These are phyloP conservation scores for Onygenales sp. DNA, from an alignment of 2,329 filamentous ascomycete genomes.

Conservation along the genomic window DNA sequence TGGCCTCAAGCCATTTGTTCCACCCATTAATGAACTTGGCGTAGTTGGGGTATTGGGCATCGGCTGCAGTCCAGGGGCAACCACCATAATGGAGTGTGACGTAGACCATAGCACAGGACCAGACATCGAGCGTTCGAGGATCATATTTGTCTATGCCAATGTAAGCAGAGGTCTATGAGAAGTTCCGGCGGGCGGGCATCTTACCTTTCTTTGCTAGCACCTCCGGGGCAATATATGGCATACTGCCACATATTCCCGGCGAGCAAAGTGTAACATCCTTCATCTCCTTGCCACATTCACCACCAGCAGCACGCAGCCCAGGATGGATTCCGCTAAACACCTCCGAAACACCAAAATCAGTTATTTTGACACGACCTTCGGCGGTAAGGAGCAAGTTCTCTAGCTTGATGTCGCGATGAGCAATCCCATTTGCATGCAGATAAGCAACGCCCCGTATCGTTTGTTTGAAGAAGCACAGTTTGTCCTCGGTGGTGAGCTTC, in stretches of 20 bases:
- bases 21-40: conserved; percentile 57
- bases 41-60: conserved; percentile 50
- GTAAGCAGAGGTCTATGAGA: conserved; percentile 8
- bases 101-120: conserved; percentile 78
- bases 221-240: conserved; percentile 81
- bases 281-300: conserved; percentile 66
- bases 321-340: conserved; percentile 77
- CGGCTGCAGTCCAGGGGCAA: conserved; percentile 65
- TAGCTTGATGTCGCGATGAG: conserved; percentile 82
- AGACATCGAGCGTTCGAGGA: conserved; percentile 72
- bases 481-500: conserved; percentile 59
- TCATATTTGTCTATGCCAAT: conserved; percentile 48
- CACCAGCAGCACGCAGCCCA: conserved; percentile 61
- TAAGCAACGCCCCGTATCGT: conserved; percentile 73
- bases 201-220: conserved; percentile 58
- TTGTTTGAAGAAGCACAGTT: conserved; percentile 82
- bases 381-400: conserved; percentile 75
- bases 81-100: conserved; percentile 64
- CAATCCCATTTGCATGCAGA: conserved; percentile 73
- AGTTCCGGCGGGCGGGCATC: conserved; percentile 23
- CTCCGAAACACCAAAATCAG: conserved; percentile 83
- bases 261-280: conserved; percentile 59
- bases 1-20: conserved; percentile 55
- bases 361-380: conserved; percentile 78
- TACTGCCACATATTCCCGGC: conserved; percentile 74